phyloP scores from a whole-genome alignment of 495 filamentous ascomycete genomes.

The Neurospora intermedia region DNA sequence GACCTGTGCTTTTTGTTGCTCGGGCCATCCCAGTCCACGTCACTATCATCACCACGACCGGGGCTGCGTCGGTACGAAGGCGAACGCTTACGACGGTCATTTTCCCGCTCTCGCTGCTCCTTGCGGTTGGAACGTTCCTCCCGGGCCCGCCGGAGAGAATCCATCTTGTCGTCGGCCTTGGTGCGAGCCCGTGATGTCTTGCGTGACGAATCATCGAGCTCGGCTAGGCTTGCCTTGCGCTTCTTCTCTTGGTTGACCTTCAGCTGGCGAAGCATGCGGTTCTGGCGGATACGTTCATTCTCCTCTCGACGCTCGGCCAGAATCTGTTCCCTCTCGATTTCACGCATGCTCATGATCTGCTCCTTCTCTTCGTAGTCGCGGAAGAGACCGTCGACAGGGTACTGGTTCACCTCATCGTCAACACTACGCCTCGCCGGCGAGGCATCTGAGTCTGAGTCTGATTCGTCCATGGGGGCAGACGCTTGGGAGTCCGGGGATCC shows the following conservation, averaged over 20 bases:
- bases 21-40: conserved; percentile 56
- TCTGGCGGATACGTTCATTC: conserved; percentile 68
- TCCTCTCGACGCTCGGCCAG: conserved; percentile 80
- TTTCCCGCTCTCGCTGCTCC: conserved; percentile 58
- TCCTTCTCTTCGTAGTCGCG: conserved; percentile 66
- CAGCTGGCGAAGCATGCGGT: conserved; percentile 71
- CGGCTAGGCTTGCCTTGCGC: conserved; percentile 65
- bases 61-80: conserved; percentile 34
- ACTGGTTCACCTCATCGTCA: conserved; percentile 56
- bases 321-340: conserved; percentile 80
- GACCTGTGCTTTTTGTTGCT: conserved; percentile 33
- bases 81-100: conserved; percentile 46
- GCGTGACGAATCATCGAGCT: conserved; percentile 59
- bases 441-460: conserved; percentile 61
- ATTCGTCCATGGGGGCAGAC: conserved; percentile 85
- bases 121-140: conserved; percentile 74
- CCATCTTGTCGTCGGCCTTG: conserved; percentile 73
- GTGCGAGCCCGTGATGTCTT: conserved; percentile 78
- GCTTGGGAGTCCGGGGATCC: conserved; percentile 66
- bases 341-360: conserved; percentile 75
- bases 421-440: conserved; percentile 38
- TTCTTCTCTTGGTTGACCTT: conserved; percentile 63
- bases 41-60: conserved; percentile 67
- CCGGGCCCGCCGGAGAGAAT: conserved; percentile 72
- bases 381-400: conserved; percentile 84